These are phyloP conservation scores for Onygenales sp. DNA, from an alignment of 2,329 filamentous ascomycete species.

Conservation along the genomic window DNA sequence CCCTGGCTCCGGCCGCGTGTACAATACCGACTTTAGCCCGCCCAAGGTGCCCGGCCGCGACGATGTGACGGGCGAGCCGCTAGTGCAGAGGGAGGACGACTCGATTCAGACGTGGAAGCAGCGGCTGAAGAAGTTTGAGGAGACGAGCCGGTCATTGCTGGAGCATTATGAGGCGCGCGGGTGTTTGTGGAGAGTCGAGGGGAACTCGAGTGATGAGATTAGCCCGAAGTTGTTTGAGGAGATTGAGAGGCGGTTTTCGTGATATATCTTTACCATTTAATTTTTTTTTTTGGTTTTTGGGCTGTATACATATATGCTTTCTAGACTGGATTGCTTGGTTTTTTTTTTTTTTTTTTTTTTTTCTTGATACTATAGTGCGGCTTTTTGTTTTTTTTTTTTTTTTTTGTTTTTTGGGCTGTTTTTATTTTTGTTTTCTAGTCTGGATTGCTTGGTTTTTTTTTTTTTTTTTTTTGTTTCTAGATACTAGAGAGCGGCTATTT, in stretches of 20 bases:
- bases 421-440: too few relatives aligned
- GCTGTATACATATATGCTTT: slow-evolving; percentile 4
- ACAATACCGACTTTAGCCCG: slow-evolving; percentile 88
- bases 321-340: background rate
- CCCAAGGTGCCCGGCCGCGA: slow-evolving; percentile 73
- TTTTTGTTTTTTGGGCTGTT: too few relatives aligned
- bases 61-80: slow-evolving; percentile 79
- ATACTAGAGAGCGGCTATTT: too few relatives aligned
- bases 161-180: slow-evolving; percentile 82
- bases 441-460: background rate
- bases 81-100: slow-evolving; percentile 79
- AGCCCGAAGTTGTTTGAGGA: slow-evolving; percentile 78
- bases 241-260: slow-evolving; percentile 66
- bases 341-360: background rate
- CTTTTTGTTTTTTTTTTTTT: background rate
- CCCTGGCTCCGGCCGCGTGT: slow-evolving; percentile 79
- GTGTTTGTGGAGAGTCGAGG: slow-evolving; percentile 76
- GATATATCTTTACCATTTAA: background rate
- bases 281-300: background rate
- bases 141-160: slow-evolving; percentile 74
- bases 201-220: slow-evolving; percentile 90
- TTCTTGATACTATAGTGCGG: too few relatives aligned
- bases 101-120: slow-evolving; percentile 75
- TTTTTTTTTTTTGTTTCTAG: too few relatives aligned
- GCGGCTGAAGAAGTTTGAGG: slow-evolving; percentile 72